phyloP scores from a whole-genome alignment of 768 basidiomycete genomes.

The Naganishia vaughanmartiniae region DNA sequence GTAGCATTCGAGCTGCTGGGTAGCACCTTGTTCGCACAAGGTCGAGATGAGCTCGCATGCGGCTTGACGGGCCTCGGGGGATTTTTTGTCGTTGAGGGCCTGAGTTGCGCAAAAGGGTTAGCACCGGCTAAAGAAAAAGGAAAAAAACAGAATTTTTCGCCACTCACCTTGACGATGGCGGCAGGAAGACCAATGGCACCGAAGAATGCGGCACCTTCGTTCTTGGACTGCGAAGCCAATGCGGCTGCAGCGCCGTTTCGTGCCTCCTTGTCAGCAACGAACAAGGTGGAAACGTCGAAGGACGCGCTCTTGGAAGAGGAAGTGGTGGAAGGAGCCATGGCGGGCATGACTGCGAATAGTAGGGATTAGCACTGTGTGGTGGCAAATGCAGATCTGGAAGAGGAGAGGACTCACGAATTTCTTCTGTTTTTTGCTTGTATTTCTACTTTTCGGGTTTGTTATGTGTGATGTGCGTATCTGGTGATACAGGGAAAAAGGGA shows the following conservation, averaged over 20 bases:
- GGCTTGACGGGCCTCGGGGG: conserved; percentile 82
- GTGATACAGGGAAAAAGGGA: conserved; percentile 8
- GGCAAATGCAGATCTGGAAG: neutral
- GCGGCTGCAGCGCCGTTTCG: conserved; percentile 69
- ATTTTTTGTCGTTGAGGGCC: conserved; percentile 93
- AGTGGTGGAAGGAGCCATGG: conserved; percentile 65
- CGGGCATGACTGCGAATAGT: conserved; percentile 61
- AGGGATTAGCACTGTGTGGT: neutral
- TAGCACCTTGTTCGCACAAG: conserved; percentile 67
- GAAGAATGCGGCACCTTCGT: conserved; percentile 77
- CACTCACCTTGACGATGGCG: conserved; percentile 63
- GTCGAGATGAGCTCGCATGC: conserved; percentile 70
- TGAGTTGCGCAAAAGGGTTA: conserved; percentile 17
- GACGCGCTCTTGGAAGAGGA: conserved; percentile 57
- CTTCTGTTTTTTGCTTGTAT: conserved; percentile 2
- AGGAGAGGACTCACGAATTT: neutral
- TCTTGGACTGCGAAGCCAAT: conserved; percentile 73
- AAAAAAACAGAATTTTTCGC: neutral
- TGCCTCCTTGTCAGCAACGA: conserved; percentile 77
- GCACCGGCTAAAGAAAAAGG: neutral
- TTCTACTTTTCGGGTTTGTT: neutral
- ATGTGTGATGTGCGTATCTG: conserved; percentile 14
- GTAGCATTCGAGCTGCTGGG: conserved; percentile 79
- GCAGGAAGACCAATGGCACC: conserved; percentile 67
- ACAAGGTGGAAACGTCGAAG: conserved; percentile 71